Conservation (phyloP, 2,329 filamentous ascomycete species). For the Epichloe hybrida region DNA sequence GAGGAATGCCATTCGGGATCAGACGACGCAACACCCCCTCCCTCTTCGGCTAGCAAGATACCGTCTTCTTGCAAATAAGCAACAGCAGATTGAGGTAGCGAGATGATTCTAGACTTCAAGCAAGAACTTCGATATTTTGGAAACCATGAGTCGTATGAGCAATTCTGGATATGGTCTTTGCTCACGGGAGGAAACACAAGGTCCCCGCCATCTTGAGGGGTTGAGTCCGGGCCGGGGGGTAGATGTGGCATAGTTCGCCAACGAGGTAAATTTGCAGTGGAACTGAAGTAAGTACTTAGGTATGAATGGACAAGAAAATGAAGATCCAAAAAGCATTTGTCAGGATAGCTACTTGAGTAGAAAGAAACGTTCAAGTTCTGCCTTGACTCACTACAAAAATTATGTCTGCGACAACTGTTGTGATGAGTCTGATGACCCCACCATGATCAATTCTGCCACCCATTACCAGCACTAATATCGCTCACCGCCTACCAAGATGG, state of each 20-base stretch:
- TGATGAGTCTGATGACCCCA: conserved; percentile 10
- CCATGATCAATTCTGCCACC: conserved; percentile 15
- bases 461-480: conserved; percentile 3
- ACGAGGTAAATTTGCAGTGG: background rate
- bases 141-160: conserved; percentile 89
- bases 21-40: conserved; percentile 40
- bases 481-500: conserved; percentile 12
- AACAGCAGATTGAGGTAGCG: conserved; percentile 61
- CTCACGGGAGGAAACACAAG: conserved; percentile 72
- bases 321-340: background rate
- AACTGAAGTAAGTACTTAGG: background rate
- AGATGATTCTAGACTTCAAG: conserved; percentile 75
- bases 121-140: conserved; percentile 68
- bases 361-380: background rate
- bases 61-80: conserved; percentile 85
- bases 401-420: too few species aligned
- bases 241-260: conserved; percentile 21
- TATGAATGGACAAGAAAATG: background rate
- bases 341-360: background rate
- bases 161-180: conserved; percentile 80
- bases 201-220: conserved; percentile 10
- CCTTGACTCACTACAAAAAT: background rate
- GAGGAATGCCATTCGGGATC: conserved; percentile 36
- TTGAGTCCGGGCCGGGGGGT: conserved; percentile 9
- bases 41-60: conserved; percentile 70